phyloP scores from a whole-genome alignment of 306 rosid species.

The Citrullus mucosospermus region DNA sequence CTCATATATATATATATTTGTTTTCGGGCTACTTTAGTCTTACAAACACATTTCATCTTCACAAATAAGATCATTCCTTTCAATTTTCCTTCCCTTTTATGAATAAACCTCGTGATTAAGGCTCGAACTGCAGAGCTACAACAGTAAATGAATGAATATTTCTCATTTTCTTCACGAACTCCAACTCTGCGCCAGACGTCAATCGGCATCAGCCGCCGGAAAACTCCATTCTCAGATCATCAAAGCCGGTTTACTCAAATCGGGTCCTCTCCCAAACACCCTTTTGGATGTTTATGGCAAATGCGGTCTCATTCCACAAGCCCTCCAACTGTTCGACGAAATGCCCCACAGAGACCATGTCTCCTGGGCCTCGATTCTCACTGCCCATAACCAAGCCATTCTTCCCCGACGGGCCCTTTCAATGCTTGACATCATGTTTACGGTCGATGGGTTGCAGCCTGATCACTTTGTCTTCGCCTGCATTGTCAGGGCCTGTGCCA shows the following conservation, averaged over 20 bases:
- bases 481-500: constrained; percentile 53
- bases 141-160: constrained; percentile 29
- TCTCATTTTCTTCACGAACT: constrained; percentile 32
- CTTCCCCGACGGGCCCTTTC: constrained; percentile 34
- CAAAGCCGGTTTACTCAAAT: constrained; percentile 33
- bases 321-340: constrained; percentile 53
- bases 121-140: background rate
- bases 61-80: background rate
- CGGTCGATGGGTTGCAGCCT: constrained; percentile 27
- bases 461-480: constrained; percentile 75
- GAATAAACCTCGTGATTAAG: background rate
- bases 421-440: constrained; percentile 28
- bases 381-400: constrained; percentile 59
- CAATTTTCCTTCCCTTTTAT: background rate
- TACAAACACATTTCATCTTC: background rate
- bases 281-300: constrained; percentile 46
- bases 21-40: background rate
- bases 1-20: too few relatives aligned
- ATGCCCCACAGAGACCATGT: constrained; percentile 46
- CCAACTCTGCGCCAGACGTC: constrained; percentile 37
- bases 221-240: constrained; percentile 49
- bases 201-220: constrained; percentile 16
- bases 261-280: constrained; percentile 44
- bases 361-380: constrained; percentile 68
- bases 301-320: constrained; percentile 42